Percentiles rank a stretch among this genome's conserved stretches.
Evolutionary conservation across 495 filamentous ascomycete species (phyloP).

Genomic region (Xylaria nigripes): DNA sequence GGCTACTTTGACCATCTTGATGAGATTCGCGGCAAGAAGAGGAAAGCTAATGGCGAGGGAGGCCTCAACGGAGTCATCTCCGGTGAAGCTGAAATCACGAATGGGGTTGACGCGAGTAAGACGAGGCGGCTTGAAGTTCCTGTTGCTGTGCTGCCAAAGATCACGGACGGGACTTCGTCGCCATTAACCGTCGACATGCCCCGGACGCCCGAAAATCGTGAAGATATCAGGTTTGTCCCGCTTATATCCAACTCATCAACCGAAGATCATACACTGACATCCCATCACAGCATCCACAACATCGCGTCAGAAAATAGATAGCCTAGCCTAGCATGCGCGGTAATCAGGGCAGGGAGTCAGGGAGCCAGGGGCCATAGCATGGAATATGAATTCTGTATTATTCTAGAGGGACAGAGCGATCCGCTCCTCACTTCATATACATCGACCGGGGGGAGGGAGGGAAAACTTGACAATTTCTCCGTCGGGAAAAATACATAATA

Average conservation of each 20-base stretch:
- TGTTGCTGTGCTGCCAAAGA: not conserved
- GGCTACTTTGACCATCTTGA: slow-evolving; percentile 86
- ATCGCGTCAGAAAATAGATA: slow-evolving; percentile 10
- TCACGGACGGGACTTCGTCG: not conserved
- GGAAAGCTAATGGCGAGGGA: slow-evolving; percentile 34
- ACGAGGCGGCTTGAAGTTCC: not conserved
- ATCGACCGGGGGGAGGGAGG: too few relatives aligned
- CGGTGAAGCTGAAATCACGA: slow-evolving; percentile 19
- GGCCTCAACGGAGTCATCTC: not conserved
- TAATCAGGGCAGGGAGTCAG: not conserved
- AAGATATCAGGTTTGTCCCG: slow-evolving; percentile 25
- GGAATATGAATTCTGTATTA: too few relatives aligned
- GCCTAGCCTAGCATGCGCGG: too few relatives aligned
- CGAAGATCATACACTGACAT: not conserved
- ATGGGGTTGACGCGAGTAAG: not conserved
- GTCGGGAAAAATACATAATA: too few relatives aligned
- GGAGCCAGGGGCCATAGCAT: too few relatives aligned
- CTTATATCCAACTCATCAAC: not conserved
- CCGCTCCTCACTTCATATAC: too few relatives aligned
- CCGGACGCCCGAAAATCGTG: slow-evolving; percentile 17
- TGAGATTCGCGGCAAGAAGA: slow-evolving; percentile 60
- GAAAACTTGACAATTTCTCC: too few relatives aligned
- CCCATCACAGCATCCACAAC: slow-evolving; percentile 7
- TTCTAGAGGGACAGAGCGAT: too few relatives aligned
- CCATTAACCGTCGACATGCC: not conserved